Evolutionary conservation across 306 rosid species (phyloP), one percentile per base, ranked within the genome.

Genomic region (Cicer judaicum): DNA sequence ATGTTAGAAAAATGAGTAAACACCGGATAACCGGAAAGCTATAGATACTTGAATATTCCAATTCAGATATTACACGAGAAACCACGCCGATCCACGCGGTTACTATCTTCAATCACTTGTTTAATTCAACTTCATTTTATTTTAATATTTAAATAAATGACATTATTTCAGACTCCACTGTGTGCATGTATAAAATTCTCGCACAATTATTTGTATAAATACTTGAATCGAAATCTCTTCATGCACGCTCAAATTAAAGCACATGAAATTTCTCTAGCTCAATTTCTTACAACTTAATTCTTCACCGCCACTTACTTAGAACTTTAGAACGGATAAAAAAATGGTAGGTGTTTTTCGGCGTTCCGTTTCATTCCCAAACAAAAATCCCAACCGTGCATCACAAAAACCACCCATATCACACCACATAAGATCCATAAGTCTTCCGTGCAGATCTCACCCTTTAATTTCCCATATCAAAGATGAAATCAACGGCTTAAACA

Each of bases 291-390:
- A 16, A 50, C 18, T 12, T 8, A 7, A 29, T 14, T 64, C 49
- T 40, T 39, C 48, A 63, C 8, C n/a, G 6, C 50, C 29, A 7
- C 13, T 6, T 34, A 6, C 3, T n/a, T 7, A 12, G 18, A 57
- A 38, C 54, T 1, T n/a, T 7, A 12, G 18, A 57, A 46, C 54
- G 6, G 8, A 41, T 5, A 10, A 3, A 21, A 81, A 81, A 63
- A 93, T 93, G 98, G 92, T 91, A 5, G 92, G 93, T 68, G 96
- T 88, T 85, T 93, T 91, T 88, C 80, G 89, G 70, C 92, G 96
- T 10, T 90, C 96, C 9, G 68, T 92, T 55, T 90, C 93, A 0
- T 92, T 92, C 75, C 97, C 96, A 4, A 90, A 81, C 93, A 89
- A 88, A 75, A 82, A 57, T 72, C 87, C 77, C 5, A 82, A 79